Percentiles rank a stretch among this genome's conserved stretches.
These are phyloP conservation scores for Epipyxis sp. DNA, from an alignment of 108 stramenopile species.

Conservation along the genomic window DNA sequence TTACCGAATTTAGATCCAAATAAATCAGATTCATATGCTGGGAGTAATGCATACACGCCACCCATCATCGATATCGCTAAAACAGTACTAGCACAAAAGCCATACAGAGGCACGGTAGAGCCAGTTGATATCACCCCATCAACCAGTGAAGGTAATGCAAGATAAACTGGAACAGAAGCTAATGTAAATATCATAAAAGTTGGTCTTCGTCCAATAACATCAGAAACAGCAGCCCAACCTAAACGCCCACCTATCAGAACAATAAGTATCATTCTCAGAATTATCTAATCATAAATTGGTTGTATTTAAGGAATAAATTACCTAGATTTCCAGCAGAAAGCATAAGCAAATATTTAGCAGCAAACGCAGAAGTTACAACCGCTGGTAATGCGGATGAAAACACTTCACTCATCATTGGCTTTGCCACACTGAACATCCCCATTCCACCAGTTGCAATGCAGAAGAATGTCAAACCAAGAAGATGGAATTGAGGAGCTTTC, in stretches of 20 bases:
- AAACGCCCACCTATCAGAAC: constrained; percentile 57
- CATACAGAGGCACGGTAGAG: constrained; percentile 58
- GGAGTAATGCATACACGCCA: constrained; percentile 65
- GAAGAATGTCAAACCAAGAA: constrained; percentile 68
- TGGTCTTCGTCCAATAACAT: constrained; percentile 62
- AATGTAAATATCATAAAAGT: constrained; percentile 66
- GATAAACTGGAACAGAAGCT: constrained; percentile 59
- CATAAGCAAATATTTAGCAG: constrained; percentile 46
- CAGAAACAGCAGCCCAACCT: constrained; percentile 69
- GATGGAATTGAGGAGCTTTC: constrained; percentile 65
- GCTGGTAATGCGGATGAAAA: constrained; percentile 66
- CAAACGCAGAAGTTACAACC: constrained; percentile 59
- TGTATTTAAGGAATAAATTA: too few species aligned
- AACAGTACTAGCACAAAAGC: constrained; percentile 63
- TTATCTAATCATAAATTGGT: too few species aligned
- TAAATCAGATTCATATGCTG: constrained; percentile 76
- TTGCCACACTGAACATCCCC: constrained; percentile 69
- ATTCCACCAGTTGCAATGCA: constrained; percentile 70
- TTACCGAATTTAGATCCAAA: constrained; percentile 73
- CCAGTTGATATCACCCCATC: constrained; percentile 36
- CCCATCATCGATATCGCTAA: constrained; percentile 73
- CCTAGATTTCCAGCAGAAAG: constrained; percentile 69
- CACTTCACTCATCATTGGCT: constrained; percentile 76
- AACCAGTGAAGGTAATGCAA: constrained; percentile 44
- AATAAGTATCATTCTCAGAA: too few species aligned